phyloP scores from a whole-genome alignment of 441 rosid genomes.

The Gossypium lobatum region DNA sequence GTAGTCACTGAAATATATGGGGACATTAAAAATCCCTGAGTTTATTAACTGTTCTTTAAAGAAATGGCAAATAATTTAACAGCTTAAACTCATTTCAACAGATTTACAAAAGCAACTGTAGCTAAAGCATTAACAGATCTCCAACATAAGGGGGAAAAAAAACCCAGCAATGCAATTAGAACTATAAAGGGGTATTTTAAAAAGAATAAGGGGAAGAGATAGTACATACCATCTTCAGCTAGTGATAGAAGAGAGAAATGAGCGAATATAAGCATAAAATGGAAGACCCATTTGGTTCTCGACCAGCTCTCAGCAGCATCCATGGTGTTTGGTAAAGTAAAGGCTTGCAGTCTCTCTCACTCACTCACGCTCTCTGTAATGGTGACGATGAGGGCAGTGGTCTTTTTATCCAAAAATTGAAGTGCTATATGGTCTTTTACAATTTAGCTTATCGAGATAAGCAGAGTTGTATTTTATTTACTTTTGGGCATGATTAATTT shows the following conservation, averaged over 20 bases:
- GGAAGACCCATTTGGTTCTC: slow-evolving; percentile 29
- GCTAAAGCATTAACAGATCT: slow-evolving; percentile 23
- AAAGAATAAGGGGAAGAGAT: background rate
- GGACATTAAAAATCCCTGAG: background rate
- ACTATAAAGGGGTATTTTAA: background rate
- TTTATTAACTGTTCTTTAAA: background rate
- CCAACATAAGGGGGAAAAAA: background rate
- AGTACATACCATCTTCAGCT: slow-evolving; percentile 56
- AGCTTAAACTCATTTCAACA: background rate
- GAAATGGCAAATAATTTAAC: background rate
- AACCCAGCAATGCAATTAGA: slow-evolving; percentile 5
- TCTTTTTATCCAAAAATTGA: slow-evolving; percentile 45
- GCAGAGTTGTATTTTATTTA: background rate
- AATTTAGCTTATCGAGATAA: background rate
- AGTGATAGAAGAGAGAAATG: slow-evolving; percentile 23
- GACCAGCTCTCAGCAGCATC: slow-evolving; percentile 27
- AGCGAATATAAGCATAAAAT: slow-evolving; percentile 30
- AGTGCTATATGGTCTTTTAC: slow-evolving; percentile 21
- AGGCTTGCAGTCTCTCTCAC: slow-evolving; percentile 1
- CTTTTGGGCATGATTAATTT: background rate
- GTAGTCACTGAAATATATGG: background rate
- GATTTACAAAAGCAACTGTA: background rate
- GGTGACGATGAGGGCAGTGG: slow-evolving; percentile 18
- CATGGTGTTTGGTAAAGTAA: background rate
- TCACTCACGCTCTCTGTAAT: slow-evolving; percentile 19